Evolutionary conservation across 345 rosid species (phyloP).

Genomic region (Sisymbrium irio): DNA sequence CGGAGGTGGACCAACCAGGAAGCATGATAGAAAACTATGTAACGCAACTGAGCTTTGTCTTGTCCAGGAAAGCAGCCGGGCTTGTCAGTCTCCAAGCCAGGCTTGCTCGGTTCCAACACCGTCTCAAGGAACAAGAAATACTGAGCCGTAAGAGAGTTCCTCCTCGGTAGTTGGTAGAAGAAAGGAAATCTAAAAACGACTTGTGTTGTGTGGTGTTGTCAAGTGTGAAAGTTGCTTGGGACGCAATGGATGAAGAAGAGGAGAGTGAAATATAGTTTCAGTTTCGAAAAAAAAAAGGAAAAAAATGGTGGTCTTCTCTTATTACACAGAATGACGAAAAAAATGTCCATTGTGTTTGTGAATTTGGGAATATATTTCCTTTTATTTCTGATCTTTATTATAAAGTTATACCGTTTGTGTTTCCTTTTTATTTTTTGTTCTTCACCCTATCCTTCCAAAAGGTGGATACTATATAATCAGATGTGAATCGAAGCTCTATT

Average conservation of each 20-base stretch:
- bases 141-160: slow-evolving; percentile 85
- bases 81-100: slow-evolving; percentile 93
- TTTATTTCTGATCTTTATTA: neutral
- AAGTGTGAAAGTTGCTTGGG: slow-evolving; percentile 23
- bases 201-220: slow-evolving; percentile 2
- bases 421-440: neutral
- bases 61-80: slow-evolving; percentile 94
- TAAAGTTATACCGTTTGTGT: slow-evolving; percentile 15
- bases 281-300: neutral
- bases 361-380: slow-evolving; percentile 14
- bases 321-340: slow-evolving; percentile 7
- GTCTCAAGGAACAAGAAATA: slow-evolving; percentile 91
- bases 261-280: slow-evolving; percentile 8
- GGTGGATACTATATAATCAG: neutral
- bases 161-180: slow-evolving; percentile 32
- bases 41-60: slow-evolving; percentile 83
- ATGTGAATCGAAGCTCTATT: neutral
- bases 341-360: slow-evolving; percentile 19
- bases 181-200: slow-evolving; percentile 7
- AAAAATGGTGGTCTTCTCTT: slow-evolving; percentile 4
- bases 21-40: slow-evolving; percentile 93
- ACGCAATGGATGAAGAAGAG: slow-evolving; percentile 18
- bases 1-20: slow-evolving; percentile 98
- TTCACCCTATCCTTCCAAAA: neutral
- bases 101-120: slow-evolving; percentile 95